phyloP scores from a whole-genome alignment of 805 yeast genomes.

The Candida patagonica region DNA sequence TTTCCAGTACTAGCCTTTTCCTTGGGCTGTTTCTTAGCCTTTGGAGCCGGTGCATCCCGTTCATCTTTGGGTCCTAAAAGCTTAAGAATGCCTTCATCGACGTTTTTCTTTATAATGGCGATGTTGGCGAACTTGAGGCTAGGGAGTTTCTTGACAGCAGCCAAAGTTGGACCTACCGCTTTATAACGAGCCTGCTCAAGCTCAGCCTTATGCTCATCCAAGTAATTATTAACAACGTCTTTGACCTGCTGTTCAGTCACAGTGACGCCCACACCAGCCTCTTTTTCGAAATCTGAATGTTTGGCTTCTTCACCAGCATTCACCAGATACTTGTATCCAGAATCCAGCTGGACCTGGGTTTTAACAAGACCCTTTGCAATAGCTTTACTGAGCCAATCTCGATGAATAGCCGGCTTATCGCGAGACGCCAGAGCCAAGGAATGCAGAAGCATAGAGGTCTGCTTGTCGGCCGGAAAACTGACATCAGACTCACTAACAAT shows the following conservation, averaged over 20 bases:
- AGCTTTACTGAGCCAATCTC: constrained; percentile 47
- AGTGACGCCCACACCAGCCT: constrained; percentile 69
- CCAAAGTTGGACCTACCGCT: constrained; percentile 65
- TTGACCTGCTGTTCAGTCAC: constrained; percentile 59
- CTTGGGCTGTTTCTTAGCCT: constrained; percentile 33
- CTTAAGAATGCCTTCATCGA: constrained; percentile 66
- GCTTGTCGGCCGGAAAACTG: constrained; percentile 18
- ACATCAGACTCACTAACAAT: constrained; percentile 40
- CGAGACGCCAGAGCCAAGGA: constrained; percentile 67
- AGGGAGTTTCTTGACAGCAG: constrained; percentile 63
- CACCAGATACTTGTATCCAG: constrained; percentile 69
- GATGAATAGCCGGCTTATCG: constrained; percentile 35
- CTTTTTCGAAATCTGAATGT: constrained; percentile 44
- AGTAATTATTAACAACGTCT: constrained; percentile 46
- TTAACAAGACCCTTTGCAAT: constrained; percentile 57
- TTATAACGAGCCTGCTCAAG: constrained; percentile 71
- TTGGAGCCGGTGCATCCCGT: constrained; percentile 75
- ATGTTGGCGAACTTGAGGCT: constrained; percentile 90
- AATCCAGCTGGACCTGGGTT: constrained; percentile 61
- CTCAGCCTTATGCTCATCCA: constrained; percentile 48
- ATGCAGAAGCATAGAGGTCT: constrained; percentile 56
- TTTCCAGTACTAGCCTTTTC: constrained; percentile 6
- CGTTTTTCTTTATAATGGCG: constrained; percentile 71
- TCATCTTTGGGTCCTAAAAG: constrained; percentile 93
- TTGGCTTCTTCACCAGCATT: constrained; percentile 30